Evolutionary conservation across 495 filamentous ascomycete species (phyloP).

Genomic region (Cudoniella acicularis): DNA sequence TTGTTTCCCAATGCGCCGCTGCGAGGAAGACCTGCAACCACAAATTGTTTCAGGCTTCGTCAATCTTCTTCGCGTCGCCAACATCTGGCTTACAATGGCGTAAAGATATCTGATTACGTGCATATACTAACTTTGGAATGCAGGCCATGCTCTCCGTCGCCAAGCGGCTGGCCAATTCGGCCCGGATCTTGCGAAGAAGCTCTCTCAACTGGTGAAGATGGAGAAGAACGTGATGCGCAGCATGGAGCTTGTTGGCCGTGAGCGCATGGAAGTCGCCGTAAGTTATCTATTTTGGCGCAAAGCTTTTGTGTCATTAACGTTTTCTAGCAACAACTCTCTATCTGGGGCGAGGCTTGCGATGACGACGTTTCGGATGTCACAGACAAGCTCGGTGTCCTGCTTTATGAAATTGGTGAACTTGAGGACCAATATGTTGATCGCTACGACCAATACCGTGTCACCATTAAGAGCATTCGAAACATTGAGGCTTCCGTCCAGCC

Average conservation of each 20-base stretch:
- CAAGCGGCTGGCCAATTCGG: constrained; percentile 91
- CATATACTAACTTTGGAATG: constrained; percentile 20
- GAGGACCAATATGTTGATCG: constrained; percentile 97
- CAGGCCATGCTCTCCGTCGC: constrained; percentile 93
- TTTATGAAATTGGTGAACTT: constrained; percentile 95
- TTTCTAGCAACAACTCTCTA: constrained; percentile 88
- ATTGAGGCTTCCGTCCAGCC: constrained; percentile 98
- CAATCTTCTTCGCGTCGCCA: neutral
- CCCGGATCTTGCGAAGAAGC: constrained; percentile 94
- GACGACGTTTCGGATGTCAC: constrained; percentile 99
- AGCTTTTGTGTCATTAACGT: constrained; percentile 1
- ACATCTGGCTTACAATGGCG: neutral
- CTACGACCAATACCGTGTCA: constrained; percentile 98
- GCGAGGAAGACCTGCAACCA: neutral
- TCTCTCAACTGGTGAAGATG: constrained; percentile 98
- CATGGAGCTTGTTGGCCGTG: constrained; percentile 88
- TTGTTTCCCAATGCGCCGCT: neutral
- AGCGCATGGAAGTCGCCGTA: constrained; percentile 98
- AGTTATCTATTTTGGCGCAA: constrained; percentile 29
- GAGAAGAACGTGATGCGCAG: constrained; percentile 99
- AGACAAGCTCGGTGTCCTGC: constrained; percentile 94
- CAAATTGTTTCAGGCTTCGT: neutral
- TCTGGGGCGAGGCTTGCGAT: constrained; percentile 95
- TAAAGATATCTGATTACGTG: constrained; percentile 7
- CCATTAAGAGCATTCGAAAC: constrained; percentile 98